phyloP scores from a whole-genome alignment of 495 filamentous ascomycete genomes.

The Penicillium atrosanguineum region DNA sequence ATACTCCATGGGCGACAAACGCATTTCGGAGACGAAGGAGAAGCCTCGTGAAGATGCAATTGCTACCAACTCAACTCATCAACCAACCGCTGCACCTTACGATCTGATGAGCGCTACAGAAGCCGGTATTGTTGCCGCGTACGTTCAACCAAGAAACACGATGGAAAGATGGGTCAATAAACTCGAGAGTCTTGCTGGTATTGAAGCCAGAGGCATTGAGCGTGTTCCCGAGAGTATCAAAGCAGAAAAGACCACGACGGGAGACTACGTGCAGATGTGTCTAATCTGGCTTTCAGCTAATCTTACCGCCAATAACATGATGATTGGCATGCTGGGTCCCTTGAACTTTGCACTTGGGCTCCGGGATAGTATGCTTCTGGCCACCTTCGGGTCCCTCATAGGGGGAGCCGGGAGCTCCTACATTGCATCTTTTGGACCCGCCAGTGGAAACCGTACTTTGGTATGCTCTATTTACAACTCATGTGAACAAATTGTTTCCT shows the following conservation, averaged over 20 bases:
- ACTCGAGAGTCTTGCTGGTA: neutral
- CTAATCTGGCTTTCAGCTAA: conserved; percentile 63
- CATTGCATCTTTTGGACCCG: conserved; percentile 58
- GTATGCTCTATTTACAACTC: conserved; percentile 12
- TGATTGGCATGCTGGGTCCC: conserved; percentile 57
- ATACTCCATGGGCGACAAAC: too few species aligned
- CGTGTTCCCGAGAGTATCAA: conserved; percentile 37
- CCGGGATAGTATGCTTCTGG: conserved; percentile 49
- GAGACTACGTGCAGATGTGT: conserved; percentile 51
- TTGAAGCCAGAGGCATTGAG: conserved; percentile 59
- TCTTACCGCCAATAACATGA: conserved; percentile 58
- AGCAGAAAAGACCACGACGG: conserved; percentile 9
- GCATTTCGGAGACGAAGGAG: too few species aligned
- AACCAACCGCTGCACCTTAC: too few species aligned
- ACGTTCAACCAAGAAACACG: too few species aligned
- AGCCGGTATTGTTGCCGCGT: too few species aligned
- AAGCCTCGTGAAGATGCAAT: too few species aligned
- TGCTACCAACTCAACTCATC: too few species aligned
- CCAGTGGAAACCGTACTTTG: conserved; percentile 59
- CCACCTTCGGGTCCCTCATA: conserved; percentile 48
- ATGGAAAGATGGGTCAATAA: neutral
- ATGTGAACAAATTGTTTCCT: too few species aligned
- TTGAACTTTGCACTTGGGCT: conserved; percentile 57
- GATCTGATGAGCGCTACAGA: too few species aligned
- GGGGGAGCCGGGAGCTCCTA: conserved; percentile 53